Percentiles rank a stretch among this genome's conserved stretches.
Conservation (phyloP, 176 grass and related monocot species). For the Cenchrus purpureus region DNA sequence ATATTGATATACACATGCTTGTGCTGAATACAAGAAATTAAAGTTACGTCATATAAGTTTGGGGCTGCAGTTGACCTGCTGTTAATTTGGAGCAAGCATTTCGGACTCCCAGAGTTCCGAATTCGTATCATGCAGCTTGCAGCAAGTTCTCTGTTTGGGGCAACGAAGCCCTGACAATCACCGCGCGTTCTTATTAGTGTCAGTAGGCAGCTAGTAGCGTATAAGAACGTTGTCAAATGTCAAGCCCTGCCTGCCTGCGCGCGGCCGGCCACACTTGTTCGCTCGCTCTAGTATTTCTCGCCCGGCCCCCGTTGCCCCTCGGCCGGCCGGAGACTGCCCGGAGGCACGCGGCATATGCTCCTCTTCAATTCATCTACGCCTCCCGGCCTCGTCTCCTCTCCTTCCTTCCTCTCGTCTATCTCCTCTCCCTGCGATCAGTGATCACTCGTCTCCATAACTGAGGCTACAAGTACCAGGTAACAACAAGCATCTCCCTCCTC, state of each 20-base stretch:
- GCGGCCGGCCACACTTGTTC: neutral
- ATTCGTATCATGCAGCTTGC: too few species aligned
- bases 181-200: too few species aligned
- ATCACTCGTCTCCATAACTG: neutral
- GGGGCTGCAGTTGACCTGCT: too few species aligned
- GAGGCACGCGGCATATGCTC: neutral
- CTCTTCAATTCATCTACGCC: neutral
- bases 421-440: neutral
- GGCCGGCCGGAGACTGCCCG: neutral
- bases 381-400: neutral
- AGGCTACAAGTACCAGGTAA: constrained; percentile 26
- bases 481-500: neutral
- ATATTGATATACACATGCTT: too few species aligned
- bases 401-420: neutral
- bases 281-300: constrained; percentile 18
- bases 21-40: too few species aligned
- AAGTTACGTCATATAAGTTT: too few species aligned
- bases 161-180: too few species aligned
- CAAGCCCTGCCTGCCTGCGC: neutral
- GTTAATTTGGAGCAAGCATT: too few species aligned
- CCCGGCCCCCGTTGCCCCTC: neutral
- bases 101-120: too few species aligned
- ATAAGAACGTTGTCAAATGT: too few species aligned
- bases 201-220: neutral
- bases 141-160: neutral